Base-by-base conservation (phyloP, 2,329 filamentous ascomycete species). In the Epichloe gansuensis region DNA sequence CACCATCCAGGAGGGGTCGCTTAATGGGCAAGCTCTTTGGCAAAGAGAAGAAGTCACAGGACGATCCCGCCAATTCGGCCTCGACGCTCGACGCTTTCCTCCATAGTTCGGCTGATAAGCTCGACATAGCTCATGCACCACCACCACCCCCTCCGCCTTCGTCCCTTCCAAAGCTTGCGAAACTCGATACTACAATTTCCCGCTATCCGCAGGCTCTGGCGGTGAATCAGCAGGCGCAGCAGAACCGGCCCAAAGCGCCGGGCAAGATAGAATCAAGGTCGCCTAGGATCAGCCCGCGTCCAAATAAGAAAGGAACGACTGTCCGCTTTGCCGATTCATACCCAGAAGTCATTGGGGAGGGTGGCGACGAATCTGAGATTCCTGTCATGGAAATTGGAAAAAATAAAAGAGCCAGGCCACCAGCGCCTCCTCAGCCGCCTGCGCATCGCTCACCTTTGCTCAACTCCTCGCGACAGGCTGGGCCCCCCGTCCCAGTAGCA, bases 311-410 rank as follows among this genome's bases (percentile, higher is more conserved):
- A 66, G 85, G 85, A 9, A 71, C 93, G 55, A 72, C 72, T 4
- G 90, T 96, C 38, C 80, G 75, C 52, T 96, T 96, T 61, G 78
- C 77, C 50, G 81, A 87, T 58, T 77, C 76, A 9, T 74, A 77
- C 51, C 89, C 90, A 6, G 85, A 89, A 46, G 69, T 95, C 55
- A 96, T 97, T 62, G 91, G 91, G 46, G 84, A 91, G 66, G 91
- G 91, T 53, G 91, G 91, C 36, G 91, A 96, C 62, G 89, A 95
- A 66, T 84, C 85, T 51, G 82, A 87, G 51, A 71, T 77, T 8
- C 86, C 87, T 2, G 78, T 82, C 2, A 72, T 81, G 21, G 85
- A 93, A 63, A 84, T 95, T 51, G 82, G 81, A 5, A 75, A 73
- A 63, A 72, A 70, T 56, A 83, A 77, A 66, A 72, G 61, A 58